phyloP scores from a whole-genome alignment of 495 filamentous ascomycete genomes.

The Filosporella fistucella region DNA sequence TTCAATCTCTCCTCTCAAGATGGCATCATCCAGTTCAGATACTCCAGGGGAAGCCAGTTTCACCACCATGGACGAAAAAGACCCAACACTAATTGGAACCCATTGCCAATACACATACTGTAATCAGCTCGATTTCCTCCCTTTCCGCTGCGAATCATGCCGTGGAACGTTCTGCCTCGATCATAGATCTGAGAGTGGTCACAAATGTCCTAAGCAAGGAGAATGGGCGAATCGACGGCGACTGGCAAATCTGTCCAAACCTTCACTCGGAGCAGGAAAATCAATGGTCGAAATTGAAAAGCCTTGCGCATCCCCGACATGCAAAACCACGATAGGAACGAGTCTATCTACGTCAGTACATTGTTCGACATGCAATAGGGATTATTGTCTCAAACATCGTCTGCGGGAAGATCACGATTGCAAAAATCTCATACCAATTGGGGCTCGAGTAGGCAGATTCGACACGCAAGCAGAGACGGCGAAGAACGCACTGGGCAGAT shows the following conservation, averaged over 20 bases:
- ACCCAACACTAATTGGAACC: conserved; percentile 78
- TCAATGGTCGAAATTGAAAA: conserved; percentile 36
- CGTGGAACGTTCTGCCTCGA: conserved; percentile 84
- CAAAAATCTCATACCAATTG: conserved; percentile 57
- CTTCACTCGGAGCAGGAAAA: conserved; percentile 37
- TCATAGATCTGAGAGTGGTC: conserved; percentile 82
- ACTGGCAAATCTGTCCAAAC: conserved; percentile 45
- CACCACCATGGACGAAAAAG: conserved; percentile 48
- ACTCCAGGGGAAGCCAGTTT: conserved; percentile 25
- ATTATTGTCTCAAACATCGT: conserved; percentile 92
- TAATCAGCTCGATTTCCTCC: conserved; percentile 92
- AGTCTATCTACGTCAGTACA: conserved; percentile 71
- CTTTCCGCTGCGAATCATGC: conserved; percentile 91
- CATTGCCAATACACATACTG: conserved; percentile 92
- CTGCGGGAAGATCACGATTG: conserved; percentile 87
- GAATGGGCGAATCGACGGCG: conserved; percentile 76
- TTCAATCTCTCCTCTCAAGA: conserved; percentile 19
- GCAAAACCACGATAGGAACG: conserved; percentile 85
- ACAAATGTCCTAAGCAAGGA: conserved; percentile 75
- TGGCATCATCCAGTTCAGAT: conserved; percentile 33
- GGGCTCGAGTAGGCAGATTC: conserved; percentile 27
- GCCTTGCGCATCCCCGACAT: conserved; percentile 68
- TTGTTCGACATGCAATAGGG: conserved; percentile 72
- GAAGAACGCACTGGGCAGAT: conserved; percentile 55
- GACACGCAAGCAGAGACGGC: conserved; percentile 43